These are phyloP conservation scores for Microsporum ferrugineum DNA, from an alignment of 2,329 filamentous ascomycete species.

Conservation along the genomic window DNA sequence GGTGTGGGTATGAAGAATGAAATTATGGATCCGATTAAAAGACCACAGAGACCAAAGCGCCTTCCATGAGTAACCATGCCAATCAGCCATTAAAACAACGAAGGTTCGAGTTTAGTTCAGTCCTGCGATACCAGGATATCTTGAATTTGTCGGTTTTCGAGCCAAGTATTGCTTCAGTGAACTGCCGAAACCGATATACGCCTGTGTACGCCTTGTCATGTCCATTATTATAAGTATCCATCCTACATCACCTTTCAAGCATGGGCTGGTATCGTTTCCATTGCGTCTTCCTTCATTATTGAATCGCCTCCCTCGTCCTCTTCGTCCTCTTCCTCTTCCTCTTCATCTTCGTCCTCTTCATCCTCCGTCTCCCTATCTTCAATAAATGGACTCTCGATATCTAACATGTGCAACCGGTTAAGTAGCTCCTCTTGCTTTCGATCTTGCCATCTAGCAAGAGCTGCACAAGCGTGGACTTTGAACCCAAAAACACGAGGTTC, in stretches of 20 bases:
- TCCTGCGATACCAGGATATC: too few relatives aligned
- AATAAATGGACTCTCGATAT: conserved; percentile 65
- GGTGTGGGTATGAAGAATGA: not conserved
- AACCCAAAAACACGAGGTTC: conserved; percentile 89
- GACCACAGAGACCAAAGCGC: not conserved
- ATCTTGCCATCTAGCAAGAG: conserved; percentile 85
- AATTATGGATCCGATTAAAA: not conserved
- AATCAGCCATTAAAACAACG: not conserved
- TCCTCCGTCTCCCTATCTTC: conserved; percentile 49
- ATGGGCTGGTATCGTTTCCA: not conserved
- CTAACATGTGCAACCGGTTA: conserved; percentile 55
- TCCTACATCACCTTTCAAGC: not conserved
- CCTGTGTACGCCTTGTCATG: not conserved
- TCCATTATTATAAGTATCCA: not conserved
- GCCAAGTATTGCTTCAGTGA: not conserved
- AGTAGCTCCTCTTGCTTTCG: conserved; percentile 71
- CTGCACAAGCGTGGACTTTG: conserved; percentile 80
- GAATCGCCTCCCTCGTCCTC: conserved; percentile 4
- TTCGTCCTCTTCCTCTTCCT: conserved; percentile 11
- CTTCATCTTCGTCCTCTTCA: conserved; percentile 12
- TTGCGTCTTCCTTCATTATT: not conserved
- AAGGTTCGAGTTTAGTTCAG: too few relatives aligned
- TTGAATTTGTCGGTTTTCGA: not conserved
- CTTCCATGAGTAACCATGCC: not conserved
- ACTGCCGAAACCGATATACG: not conserved